Evolutionary conservation across 495 filamentous ascomycete species (phyloP), one percentile per base, ranked within the genome.

Genomic region (Choiromyces venosus): DNA sequence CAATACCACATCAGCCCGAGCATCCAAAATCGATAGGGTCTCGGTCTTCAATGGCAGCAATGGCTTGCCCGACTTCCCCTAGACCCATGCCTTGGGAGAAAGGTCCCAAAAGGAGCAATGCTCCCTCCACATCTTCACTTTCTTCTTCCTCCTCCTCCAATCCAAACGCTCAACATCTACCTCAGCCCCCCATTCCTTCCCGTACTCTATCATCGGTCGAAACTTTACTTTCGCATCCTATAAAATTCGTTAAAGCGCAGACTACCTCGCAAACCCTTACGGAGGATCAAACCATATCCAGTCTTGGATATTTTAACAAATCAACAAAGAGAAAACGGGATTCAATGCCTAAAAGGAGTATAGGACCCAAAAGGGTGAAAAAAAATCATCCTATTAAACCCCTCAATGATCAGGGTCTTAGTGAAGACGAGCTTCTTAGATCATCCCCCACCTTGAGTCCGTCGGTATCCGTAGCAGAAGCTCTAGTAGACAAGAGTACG

Each of bases 211-310:
- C 69, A 35, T 69, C 75, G 19, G 10, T 77, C 16, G 66, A 77
- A 7, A 39, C 64, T 38, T 64, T 77, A 39, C 75, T 77, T 44
- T 61, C 74, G 38, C 71, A 76, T 9, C 75, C 75, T 0, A 77
- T 77, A 18, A 40, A 66, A n/a, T 77, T 77, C 14, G 56, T 77
- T 33, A 77, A 77, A 67, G 42, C 70, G 37, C 70, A 61, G 2
- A 61, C 52, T n/a, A 33, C 3, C 12, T 33, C 52, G 10, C 12
- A 5, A 2, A 5, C 52, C 12, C 12, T 33, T 61, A 29, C 52
- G 18, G 12, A 12, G 2, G 12, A 29, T 61, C 52, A 61, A 16
- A 33, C 52, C 7, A 12, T 61, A 0, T 33, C 10, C 10, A 33
- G 25, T 33, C 1, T 61, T 61, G 52, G 52, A 16, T 61, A 61